phyloP scores from a whole-genome alignment of 1,139 yeast genomes.

The Candida frijolesensis region DNA sequence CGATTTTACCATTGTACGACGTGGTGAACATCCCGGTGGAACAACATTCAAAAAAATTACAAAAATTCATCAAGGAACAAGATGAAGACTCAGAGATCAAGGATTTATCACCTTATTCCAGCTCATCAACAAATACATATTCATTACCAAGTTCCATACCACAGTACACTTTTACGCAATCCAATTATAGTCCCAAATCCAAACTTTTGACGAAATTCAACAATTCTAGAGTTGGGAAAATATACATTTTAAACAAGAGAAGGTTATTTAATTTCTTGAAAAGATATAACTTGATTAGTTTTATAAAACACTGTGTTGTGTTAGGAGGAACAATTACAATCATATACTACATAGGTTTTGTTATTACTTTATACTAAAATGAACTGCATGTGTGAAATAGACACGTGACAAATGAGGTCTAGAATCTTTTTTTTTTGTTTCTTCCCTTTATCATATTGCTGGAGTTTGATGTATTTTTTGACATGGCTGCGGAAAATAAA shows the following conservation, averaged over 20 bases:
- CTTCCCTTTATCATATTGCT: not conserved
- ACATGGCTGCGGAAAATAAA: constrained; percentile 6
- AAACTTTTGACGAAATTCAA: constrained; percentile 6
- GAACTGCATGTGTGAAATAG: too few species aligned
- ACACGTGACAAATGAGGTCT: too few species aligned
- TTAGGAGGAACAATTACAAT: constrained; percentile 20
- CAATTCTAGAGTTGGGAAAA: constrained; percentile 11
- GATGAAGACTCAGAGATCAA: constrained; percentile 17
- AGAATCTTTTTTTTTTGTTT: not conserved
- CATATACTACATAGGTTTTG: constrained; percentile 24
- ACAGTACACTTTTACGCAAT: constrained; percentile 16
- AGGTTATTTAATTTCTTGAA: constrained; percentile 15
- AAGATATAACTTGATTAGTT: constrained; percentile 21
- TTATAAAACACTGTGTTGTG: constrained; percentile 21
- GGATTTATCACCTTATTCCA: not conserved
- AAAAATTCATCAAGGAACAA: constrained; percentile 26
- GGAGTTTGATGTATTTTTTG: constrained; percentile 1
- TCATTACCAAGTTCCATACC: constrained; percentile 16
- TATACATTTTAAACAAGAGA: constrained; percentile 9
- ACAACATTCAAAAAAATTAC: constrained; percentile 23
- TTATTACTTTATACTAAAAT: constrained; percentile 13
- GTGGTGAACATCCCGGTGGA: constrained; percentile 12
- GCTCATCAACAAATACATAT: constrained; percentile 3
- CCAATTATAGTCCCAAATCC: not conserved
- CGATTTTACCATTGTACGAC: constrained; percentile 17